Evolutionary conservation across 805 yeast genomes (phyloP), one percentile per base, ranked within the genome.

Genomic region (Cyberlindnera japonica): DNA sequence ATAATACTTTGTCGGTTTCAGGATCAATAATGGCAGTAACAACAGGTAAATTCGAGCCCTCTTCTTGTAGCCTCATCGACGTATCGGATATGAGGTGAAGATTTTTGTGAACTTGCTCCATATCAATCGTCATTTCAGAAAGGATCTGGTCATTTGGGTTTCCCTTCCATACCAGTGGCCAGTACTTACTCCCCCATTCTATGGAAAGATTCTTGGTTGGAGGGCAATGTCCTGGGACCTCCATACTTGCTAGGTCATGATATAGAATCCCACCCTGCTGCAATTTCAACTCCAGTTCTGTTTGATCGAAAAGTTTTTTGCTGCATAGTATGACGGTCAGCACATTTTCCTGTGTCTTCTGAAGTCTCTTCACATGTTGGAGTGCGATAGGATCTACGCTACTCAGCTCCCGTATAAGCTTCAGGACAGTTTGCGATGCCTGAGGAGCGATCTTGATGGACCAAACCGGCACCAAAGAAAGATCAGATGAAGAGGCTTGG

Each of bases 81-180:
- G 45, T 40, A 5, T 53, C 50, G 2, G 68, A 48, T 16, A 70
- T 55, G 11, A 38, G 32, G 2, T 42, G 29, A 21, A 71, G 51
- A 37, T 67, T 62, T 3, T 50, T 37, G 25, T 54, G 53, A 36
- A 78, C 79, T 20, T 56, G 56, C 0, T 51, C 63, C 37, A 77
- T 66, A 45, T 84, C 75, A 38, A 80, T 65, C 3, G 51, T 52
- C 17, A 79, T 67, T 7, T 75, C 78, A 21, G 81, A 78, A 28
- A 87, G 61, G 23, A 74, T 74, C 53, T 84, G 93, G 44, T 80
- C 78, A 50, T 79, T 70, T 0, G 95, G 95, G 55, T 90, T 88
- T 0, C 98, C 98, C 50, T 89, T 81, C 98, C 98, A 93, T 28
- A 87, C 71, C 39, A 87, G 64, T 0, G 98, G 98, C 99, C 98